Evolutionary conservation across 805 yeast genomes (phyloP).

Genomic region (Saccharomycopsis selenospora): DNA sequence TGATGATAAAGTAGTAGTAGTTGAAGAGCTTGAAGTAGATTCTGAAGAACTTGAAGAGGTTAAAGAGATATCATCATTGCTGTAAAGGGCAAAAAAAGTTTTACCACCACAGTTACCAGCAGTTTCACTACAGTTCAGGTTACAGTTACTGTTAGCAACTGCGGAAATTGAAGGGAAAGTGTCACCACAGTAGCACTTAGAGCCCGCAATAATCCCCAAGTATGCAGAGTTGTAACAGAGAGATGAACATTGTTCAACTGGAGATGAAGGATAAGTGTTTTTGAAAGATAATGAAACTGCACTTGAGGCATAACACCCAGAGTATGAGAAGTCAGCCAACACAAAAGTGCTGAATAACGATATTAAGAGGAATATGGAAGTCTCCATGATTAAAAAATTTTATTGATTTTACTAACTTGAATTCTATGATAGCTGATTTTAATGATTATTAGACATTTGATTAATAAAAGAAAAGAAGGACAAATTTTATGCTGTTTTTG

Average conservation of each 20-base stretch:
- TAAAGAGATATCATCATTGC: constrained; percentile 13
- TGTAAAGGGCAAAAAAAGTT: constrained; percentile 24
- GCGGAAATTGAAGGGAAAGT: constrained; percentile 27
- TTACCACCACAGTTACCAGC: constrained; percentile 35
- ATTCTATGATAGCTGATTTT: no score
- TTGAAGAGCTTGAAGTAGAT: not conserved
- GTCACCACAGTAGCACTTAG: constrained; percentile 34
- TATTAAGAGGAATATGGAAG: not conserved
- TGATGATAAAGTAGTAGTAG: constrained; percentile 3
- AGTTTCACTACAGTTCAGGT: constrained; percentile 31
- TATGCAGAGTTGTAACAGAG: constrained; percentile 32
- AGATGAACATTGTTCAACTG: constrained; percentile 16
- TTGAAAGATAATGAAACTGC: constrained; percentile 18
- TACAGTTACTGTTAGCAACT: constrained; percentile 27
- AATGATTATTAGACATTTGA: no score
- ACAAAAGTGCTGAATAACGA: not conserved
- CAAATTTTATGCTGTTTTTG: no score
- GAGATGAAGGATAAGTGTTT: constrained; percentile 15
- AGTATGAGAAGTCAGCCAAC: constrained; percentile 10
- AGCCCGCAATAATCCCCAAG: constrained; percentile 33
- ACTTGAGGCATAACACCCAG: constrained; percentile 19
- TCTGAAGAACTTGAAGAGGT: constrained; percentile 7
- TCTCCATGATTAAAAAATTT: constrained; percentile 1
- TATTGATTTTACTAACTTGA: no score
- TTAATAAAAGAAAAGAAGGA: no score